Conservation (phyloP, 2,329 filamentous ascomycete genomes). For the Ophiostoma himal-ulmi region DNA sequence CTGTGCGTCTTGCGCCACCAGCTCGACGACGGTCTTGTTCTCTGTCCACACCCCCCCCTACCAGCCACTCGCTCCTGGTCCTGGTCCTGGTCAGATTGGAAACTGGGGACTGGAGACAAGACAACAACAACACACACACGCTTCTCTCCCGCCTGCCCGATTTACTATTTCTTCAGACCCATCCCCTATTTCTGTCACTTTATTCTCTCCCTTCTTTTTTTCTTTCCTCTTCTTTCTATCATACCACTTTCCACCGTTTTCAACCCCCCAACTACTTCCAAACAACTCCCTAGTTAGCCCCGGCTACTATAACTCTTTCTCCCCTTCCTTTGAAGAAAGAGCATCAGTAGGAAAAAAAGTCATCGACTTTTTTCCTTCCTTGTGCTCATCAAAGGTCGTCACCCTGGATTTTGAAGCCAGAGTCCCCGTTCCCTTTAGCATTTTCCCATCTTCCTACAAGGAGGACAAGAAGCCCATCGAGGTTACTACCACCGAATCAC, state of each 20-base stretch:
- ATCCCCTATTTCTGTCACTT: conserved; percentile 26
- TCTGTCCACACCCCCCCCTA: conserved; percentile 11
- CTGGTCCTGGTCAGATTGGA: background rate
- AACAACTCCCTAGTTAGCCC: conserved; percentile 14
- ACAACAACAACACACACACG: conserved; percentile 2
- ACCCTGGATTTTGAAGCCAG: conserved; percentile 99
- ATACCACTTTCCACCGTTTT: conserved; percentile 29
- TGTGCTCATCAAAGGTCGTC: conserved; percentile 61
- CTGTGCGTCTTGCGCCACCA: background rate
- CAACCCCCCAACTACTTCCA: conserved; percentile 24
- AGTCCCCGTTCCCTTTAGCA: conserved; percentile 98
- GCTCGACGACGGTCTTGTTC: background rate
- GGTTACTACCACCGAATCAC: conserved; percentile 49
- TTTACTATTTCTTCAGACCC: conserved; percentile 25
- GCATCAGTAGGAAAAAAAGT: conserved; percentile 37
- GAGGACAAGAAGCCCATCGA: conserved; percentile 29
- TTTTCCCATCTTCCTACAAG: conserved; percentile 71
- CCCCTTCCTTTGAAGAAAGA: conserved; percentile 51
- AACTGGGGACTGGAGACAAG: conserved; percentile 11
- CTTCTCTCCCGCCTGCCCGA: conserved; percentile 9
- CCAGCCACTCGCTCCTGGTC: conserved; percentile 15
- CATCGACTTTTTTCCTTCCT: conserved; percentile 53
- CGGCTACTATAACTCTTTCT: conserved; percentile 35
- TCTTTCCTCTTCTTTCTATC: background rate
- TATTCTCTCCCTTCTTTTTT: conserved; percentile 20